These are phyloP conservation scores for Sindora glabra DNA, from an alignment of 306 rosid genomes.

Conservation along the genomic window DNA sequence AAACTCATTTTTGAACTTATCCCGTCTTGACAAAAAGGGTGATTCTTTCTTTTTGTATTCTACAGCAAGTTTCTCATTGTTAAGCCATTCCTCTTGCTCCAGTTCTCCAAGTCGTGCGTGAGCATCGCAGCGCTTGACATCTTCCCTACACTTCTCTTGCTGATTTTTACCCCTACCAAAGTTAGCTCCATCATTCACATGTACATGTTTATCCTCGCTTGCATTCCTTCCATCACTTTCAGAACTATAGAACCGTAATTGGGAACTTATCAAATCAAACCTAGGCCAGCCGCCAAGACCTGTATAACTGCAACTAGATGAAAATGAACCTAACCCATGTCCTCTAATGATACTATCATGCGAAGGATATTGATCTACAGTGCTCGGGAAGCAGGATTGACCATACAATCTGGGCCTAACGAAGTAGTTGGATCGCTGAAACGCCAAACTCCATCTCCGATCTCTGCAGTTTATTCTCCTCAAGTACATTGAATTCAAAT, in stretches of 20 bases:
- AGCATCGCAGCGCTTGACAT: conserved; percentile 31
- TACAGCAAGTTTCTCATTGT: conserved; percentile 54
- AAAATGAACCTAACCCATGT: conserved; percentile 28
- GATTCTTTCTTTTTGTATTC: conserved; percentile 68
- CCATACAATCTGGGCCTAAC: conserved; percentile 29
- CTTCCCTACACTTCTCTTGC: conserved; percentile 39
- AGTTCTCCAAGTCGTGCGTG: conserved; percentile 77
- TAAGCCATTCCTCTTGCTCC: conserved; percentile 92
- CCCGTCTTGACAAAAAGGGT: conserved; percentile 63
- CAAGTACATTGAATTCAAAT: conserved; percentile 63
- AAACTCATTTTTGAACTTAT: conserved; percentile 79
- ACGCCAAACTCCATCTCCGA: conserved; percentile 53
- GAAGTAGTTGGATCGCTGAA: conserved; percentile 51
- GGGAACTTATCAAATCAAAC: conserved; percentile 32
- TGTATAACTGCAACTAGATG: conserved; percentile 22
- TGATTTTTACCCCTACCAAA: conserved; percentile 36
- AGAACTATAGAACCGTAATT: conserved; percentile 58
- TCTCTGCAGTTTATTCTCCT: conserved; percentile 62
- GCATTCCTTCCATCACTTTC: conserved; percentile 83
- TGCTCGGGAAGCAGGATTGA: conserved; percentile 27
- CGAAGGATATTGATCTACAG: conserved; percentile 21
- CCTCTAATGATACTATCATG: conserved; percentile 35
- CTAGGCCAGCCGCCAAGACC: conserved; percentile 22
- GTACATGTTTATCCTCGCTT: conserved; percentile 59
- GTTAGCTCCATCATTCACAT: conserved; percentile 45